Conservation (phyloP, 768 basidiomycete species). For the Phaffia tasmanica region DNA sequence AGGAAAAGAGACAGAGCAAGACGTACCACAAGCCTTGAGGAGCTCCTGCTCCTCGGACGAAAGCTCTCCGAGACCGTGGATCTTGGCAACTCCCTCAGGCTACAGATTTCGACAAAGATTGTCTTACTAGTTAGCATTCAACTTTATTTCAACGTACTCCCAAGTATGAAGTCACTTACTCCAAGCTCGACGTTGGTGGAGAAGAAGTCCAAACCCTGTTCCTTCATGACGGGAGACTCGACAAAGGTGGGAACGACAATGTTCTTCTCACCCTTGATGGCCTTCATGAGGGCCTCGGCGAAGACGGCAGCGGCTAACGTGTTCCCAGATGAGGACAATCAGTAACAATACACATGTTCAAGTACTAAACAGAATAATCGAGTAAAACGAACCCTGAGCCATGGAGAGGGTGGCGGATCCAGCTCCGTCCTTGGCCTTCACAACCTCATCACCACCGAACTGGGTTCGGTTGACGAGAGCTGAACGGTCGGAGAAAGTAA, state of each 20-base stretch:
- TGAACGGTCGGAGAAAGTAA: no score
- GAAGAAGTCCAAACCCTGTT: constrained; percentile 84
- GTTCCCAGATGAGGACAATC: not conserved
- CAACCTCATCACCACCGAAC: constrained; percentile 91
- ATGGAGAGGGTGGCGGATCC: constrained; percentile 96
- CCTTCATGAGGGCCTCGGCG: constrained; percentile 66
- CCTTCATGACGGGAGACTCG: constrained; percentile 53
- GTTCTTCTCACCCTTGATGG: constrained; percentile 76
- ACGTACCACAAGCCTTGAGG: constrained; percentile 55
- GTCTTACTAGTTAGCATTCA: not conserved
- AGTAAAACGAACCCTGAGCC: constrained; percentile 50
- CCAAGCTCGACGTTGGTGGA: constrained; percentile 88
- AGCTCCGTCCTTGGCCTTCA: constrained; percentile 88
- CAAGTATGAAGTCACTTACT: constrained; percentile 43
- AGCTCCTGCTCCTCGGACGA: constrained; percentile 74
- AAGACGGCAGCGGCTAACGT: constrained; percentile 68
- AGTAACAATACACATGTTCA: not conserved
- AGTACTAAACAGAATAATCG: no score
- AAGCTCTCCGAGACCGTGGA: constrained; percentile 69
- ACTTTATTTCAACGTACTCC: no score
- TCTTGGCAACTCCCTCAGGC: constrained; percentile 77
- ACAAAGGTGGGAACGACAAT: constrained; percentile 77
- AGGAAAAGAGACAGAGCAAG: not conserved
- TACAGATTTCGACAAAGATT: constrained; percentile 24
- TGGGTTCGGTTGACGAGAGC: constrained; percentile 73